Conservation (phyloP, 2,329 filamentous ascomycete species). For the Penicillium capsulatum region DNA sequence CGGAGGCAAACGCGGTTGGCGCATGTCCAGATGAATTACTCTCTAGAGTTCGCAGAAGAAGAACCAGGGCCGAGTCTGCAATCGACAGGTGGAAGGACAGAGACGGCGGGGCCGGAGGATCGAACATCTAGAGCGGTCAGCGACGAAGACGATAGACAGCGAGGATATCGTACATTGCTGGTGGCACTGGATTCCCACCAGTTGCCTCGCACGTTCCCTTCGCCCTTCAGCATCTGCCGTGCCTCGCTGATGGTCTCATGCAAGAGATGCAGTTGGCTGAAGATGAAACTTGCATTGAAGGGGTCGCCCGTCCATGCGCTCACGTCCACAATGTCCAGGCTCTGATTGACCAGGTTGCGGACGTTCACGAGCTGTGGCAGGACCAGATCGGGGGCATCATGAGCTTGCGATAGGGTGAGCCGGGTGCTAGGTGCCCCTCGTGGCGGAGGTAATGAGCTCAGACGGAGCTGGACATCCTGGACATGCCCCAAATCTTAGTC, state of each 20-base stretch:
- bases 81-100: slow-evolving; percentile 71
- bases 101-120: slow-evolving; percentile 59
- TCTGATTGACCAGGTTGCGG: slow-evolving; percentile 73
- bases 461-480: slow-evolving; percentile 70
- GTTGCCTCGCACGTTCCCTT: slow-evolving; percentile 46
- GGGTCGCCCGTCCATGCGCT: slow-evolving; percentile 68
- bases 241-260: slow-evolving; percentile 61
- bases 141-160: background rate
- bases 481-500: background rate
- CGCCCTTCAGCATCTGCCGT: slow-evolving; percentile 55
- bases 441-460: slow-evolving; percentile 52
- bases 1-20: slow-evolving; percentile 64
- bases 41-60: slow-evolving; percentile 67
- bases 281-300: slow-evolving; percentile 55
- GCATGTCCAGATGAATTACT: slow-evolving; percentile 56
- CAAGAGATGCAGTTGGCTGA: slow-evolving; percentile 55
- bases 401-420: slow-evolving; percentile 49
- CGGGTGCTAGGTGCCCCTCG: slow-evolving; percentile 50
- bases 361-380: slow-evolving; percentile 68
- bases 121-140: slow-evolving; percentile 48
- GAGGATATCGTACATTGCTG: slow-evolving; percentile 49
- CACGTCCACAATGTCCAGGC: slow-evolving; percentile 76
- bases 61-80: slow-evolving; percentile 65
- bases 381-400: slow-evolving; percentile 55
- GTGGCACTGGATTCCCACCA: slow-evolving; percentile 56